Evolutionary conservation across 2,329 filamentous ascomycete genomes (phyloP).

Genomic region (Cordyceps javanica): DNA sequence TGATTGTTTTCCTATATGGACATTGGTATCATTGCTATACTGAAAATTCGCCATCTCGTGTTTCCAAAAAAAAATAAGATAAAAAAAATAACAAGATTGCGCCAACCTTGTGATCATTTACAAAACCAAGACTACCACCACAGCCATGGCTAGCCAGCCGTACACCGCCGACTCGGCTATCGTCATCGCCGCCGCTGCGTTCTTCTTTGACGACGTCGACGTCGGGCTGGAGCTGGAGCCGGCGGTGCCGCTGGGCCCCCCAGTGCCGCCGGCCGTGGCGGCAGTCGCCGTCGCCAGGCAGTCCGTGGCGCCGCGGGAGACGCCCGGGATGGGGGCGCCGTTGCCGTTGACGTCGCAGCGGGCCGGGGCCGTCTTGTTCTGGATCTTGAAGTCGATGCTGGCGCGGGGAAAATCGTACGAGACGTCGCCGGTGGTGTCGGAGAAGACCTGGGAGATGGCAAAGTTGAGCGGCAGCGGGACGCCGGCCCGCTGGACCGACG

Average conservation of each 20-base stretch:
- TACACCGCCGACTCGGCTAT: neutral
- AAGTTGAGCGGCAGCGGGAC: neutral
- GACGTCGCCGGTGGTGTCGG: neutral
- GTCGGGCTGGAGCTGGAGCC: neutral
- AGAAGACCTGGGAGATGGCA: neutral
- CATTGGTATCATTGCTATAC: constrained; percentile 6
- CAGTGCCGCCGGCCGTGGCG: neutral
- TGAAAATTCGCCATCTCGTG: neutral
- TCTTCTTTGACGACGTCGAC: neutral
- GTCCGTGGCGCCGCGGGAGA: neutral
- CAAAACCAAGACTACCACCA: neutral
- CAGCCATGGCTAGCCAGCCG: neutral
- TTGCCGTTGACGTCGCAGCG: constrained; percentile 1
- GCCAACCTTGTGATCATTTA: neutral
- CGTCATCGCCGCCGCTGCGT: neutral
- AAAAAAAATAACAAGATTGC: neutral
- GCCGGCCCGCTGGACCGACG: neutral
- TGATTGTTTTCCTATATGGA: neutral
- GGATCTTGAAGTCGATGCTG: constrained; percentile 8
- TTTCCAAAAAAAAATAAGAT: constrained; percentile 1
- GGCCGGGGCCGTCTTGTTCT: neutral
- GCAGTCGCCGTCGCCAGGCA: neutral
- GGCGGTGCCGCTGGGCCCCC: neutral
- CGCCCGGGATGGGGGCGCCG: constrained; percentile 1
- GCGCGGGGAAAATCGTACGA: constrained; percentile 6